A percentile compares a stretch with the other conserved stretches of the same genome.
Evolutionary conservation across 2,329 filamentous ascomycete genomes (phyloP).

Genomic region (Penicillium sp.): DNA sequence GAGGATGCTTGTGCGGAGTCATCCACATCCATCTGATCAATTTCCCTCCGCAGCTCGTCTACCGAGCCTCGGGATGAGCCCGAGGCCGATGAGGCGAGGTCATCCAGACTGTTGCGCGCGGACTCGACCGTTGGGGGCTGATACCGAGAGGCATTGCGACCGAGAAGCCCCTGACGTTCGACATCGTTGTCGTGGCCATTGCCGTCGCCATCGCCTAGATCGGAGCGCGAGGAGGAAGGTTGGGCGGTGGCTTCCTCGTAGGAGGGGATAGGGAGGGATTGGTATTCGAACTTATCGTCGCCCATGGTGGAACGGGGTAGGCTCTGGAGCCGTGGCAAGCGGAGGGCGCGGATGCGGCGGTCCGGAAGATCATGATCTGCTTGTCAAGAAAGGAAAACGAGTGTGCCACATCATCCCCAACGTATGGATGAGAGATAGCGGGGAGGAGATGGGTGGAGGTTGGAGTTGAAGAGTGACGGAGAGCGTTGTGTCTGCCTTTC

Average conservation of each 20-base stretch:
- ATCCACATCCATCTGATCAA: conserved; percentile 85
- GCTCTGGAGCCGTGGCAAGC: conserved; percentile 35
- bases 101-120: conserved; percentile 61
- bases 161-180: conserved; percentile 38
- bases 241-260: conserved; percentile 68
- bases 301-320: conserved; percentile 37
- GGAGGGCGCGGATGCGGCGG: conserved; percentile 28
- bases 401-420: conserved; percentile 31
- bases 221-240: conserved; percentile 23
- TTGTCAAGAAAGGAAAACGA: conserved; percentile 27
- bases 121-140: conserved; percentile 80
- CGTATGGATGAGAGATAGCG: not conserved
- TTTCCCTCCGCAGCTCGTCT: conserved; percentile 70
- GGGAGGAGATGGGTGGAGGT: conserved; percentile 1
- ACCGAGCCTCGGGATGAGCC: conserved; percentile 54
- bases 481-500: not conserved
- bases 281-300: conserved; percentile 58
- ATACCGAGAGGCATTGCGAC: conserved; percentile 55
- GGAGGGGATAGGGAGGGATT: conserved; percentile 69
- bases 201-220: conserved; percentile 31
- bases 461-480: conserved; percentile 2
- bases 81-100: conserved; percentile 54
- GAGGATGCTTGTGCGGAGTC: conserved; percentile 53
- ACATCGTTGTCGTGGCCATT: conserved; percentile 41
- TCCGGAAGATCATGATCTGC: conserved; percentile 42